These are phyloP conservation scores for Bryoglossum gracile DNA, from an alignment of 495 filamentous ascomycete species.

Conservation along the genomic window DNA sequence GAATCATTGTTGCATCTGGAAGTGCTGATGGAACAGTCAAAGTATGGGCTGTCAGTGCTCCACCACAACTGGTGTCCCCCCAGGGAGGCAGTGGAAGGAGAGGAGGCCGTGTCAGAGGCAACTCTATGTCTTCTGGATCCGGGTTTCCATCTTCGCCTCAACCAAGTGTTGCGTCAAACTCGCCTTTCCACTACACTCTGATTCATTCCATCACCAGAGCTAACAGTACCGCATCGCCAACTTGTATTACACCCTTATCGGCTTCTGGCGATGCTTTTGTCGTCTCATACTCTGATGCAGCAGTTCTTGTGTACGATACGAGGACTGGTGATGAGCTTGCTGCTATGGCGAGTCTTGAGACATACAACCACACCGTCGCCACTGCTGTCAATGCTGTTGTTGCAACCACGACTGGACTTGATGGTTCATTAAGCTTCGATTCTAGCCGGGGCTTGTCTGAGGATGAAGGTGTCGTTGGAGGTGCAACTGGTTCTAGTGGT, in stretches of 20 bases:
- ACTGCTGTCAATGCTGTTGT: slow-evolving; percentile 91
- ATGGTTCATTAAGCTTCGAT: slow-evolving; percentile 59
- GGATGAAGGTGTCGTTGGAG: slow-evolving; percentile 61
- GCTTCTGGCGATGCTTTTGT: slow-evolving; percentile 85
- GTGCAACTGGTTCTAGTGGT: slow-evolving; percentile 75
- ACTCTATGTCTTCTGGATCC: slow-evolving; percentile 85
- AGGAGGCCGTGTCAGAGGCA: slow-evolving; percentile 72
- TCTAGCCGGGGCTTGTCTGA: slow-evolving; percentile 52
- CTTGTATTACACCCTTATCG: slow-evolving; percentile 84
- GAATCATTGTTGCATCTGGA: slow-evolving; percentile 84
- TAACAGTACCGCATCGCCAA: slow-evolving; percentile 67
- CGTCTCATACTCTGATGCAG: slow-evolving; percentile 83
- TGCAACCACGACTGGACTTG: slow-evolving; percentile 72
- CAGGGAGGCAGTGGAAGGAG: slow-evolving; percentile 46
- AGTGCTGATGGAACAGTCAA: slow-evolving; percentile 87
- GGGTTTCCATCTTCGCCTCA: slow-evolving; percentile 88
- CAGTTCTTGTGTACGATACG: slow-evolving; percentile 86
- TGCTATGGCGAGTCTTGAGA: slow-evolving; percentile 86
- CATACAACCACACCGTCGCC: slow-evolving; percentile 75
- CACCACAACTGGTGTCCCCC: slow-evolving; percentile 67
- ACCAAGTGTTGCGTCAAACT: slow-evolving; percentile 64
- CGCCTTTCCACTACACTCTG: slow-evolving; percentile 54
- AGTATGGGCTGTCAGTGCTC: slow-evolving; percentile 91
- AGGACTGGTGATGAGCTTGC: slow-evolving; percentile 85
- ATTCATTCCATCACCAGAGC: slow-evolving; percentile 74